phyloP scores from a whole-genome alignment of 2,329 filamentous ascomycete species.

The Ceratocystis eucalypticola region DNA sequence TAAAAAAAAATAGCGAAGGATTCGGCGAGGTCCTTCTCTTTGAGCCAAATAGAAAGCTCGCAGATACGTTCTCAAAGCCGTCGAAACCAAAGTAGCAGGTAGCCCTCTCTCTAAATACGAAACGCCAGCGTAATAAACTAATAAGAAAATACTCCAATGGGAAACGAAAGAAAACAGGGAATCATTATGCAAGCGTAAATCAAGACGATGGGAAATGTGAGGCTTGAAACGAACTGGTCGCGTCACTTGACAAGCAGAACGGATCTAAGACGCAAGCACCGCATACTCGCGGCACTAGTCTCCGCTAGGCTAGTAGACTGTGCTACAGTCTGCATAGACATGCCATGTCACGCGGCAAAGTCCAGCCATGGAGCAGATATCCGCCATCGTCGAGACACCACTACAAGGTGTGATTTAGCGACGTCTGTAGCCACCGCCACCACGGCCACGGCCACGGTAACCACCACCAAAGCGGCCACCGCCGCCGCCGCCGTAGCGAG shows the following conservation, averaged over 20 bases:
- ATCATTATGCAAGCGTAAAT: conserved; percentile 16
- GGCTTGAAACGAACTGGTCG: conserved; percentile 34
- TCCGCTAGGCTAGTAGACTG: not conserved
- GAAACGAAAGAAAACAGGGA: conserved; percentile 9
- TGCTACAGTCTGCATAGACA: conserved; percentile 32
- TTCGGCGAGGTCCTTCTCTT: conserved; percentile 1
- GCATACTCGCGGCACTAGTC: not conserved
- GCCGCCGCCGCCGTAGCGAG: conserved; percentile 75
- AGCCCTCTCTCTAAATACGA: conserved; percentile 15
- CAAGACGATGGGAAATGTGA: conserved; percentile 1
- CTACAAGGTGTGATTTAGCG: conserved; percentile 23
- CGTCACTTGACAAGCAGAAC: conserved; percentile 34
- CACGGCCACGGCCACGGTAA: conserved; percentile 47
- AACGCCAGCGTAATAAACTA: conserved; percentile 17
- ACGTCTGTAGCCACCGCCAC: conserved; percentile 35
- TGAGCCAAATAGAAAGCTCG: not conserved
- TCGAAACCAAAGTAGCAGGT: conserved; percentile 3
- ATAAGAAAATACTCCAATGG: conserved; percentile 3
- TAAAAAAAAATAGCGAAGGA: conserved; percentile 5
- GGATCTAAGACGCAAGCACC: not conserved
- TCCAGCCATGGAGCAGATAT: not conserved
- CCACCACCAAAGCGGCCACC: conserved; percentile 61
- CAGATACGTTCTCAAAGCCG: not conserved
- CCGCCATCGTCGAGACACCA: not conserved
- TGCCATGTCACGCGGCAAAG: conserved; percentile 25